Conservation (phyloP, 1,139 yeast species). For the Nakaseomyces nivariensis region DNA sequence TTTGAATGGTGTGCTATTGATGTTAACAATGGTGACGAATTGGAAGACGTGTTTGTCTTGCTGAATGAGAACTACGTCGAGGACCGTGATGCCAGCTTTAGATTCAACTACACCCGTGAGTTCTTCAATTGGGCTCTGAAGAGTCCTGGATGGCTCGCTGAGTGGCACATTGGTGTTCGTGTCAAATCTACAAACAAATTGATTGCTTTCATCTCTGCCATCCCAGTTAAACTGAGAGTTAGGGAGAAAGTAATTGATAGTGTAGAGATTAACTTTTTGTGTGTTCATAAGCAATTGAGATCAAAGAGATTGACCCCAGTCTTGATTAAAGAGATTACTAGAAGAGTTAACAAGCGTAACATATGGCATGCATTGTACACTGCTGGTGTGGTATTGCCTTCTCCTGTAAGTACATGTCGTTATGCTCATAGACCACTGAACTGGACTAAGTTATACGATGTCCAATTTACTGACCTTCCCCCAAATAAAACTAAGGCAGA, state of each 20-base stretch:
- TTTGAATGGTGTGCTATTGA: slow-evolving; percentile 88
- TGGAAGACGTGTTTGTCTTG: slow-evolving; percentile 58
- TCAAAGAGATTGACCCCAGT: slow-evolving; percentile 93
- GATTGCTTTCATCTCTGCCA: slow-evolving; percentile 87
- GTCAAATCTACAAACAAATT: slow-evolving; percentile 66
- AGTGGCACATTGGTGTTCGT: slow-evolving; percentile 92
- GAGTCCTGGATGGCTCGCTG: slow-evolving; percentile 85
- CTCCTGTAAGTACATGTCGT: slow-evolving; percentile 84
- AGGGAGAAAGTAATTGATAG: slow-evolving; percentile 48
- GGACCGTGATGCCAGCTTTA: slow-evolving; percentile 82
- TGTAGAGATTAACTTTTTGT: slow-evolving; percentile 87
- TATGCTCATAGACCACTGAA: slow-evolving; percentile 91
- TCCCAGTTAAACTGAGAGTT: slow-evolving; percentile 64
- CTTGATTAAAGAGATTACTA: slow-evolving; percentile 83
- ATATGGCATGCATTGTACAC: slow-evolving; percentile 97
- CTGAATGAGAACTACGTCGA: slow-evolving; percentile 89
- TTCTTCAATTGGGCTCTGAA: slow-evolving; percentile 90
- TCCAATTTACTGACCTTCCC: slow-evolving; percentile 80
- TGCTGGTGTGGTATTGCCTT: slow-evolving; percentile 83
- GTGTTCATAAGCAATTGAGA: slow-evolving; percentile 88
- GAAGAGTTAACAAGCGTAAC: slow-evolving; percentile 73
- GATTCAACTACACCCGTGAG: slow-evolving; percentile 78
- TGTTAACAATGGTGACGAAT: slow-evolving; percentile 34
- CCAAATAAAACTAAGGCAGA: slow-evolving; percentile 63
- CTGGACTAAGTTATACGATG: slow-evolving; percentile 83